These are phyloP conservation scores for Quambalaria eucalypti DNA, from an alignment of 1,284 basidiomycete genomes.

Conservation along the genomic window DNA sequence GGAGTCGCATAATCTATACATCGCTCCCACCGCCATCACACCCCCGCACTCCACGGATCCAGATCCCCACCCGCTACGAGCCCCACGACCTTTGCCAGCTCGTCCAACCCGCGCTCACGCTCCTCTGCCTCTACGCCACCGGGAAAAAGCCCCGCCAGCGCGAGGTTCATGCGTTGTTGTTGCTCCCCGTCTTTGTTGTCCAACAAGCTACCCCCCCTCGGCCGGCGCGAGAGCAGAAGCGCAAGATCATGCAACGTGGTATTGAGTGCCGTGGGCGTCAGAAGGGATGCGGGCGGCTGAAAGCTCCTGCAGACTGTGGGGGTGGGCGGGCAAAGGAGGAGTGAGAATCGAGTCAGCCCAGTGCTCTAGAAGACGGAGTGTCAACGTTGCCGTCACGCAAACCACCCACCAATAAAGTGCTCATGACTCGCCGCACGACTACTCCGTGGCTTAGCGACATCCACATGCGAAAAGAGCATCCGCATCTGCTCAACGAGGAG, in stretches of 20 bases:
- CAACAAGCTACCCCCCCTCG: no score
- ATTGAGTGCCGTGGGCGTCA: background rate
- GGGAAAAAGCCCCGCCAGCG: background rate
- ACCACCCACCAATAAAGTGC: slow-evolving; percentile 50
- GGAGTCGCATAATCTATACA: background rate
- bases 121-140: background rate
- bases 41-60: background rate
- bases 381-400: background rate
- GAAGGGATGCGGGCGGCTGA: background rate
- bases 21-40: background rate
- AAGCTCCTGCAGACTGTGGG: background rate
- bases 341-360: background rate
- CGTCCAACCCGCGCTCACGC: background rate
- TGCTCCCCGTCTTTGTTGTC: background rate
- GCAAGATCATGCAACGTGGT: background rate
- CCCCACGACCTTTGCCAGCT: background rate
- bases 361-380: background rate
- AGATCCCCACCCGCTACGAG: background rate
- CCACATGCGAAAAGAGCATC: slow-evolving; percentile 50
- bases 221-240: background rate
- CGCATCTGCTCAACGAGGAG: slow-evolving; percentile 30
- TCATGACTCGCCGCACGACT: slow-evolving; percentile 46
- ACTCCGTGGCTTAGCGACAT: slow-evolving; percentile 48
- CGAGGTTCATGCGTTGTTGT: no score
- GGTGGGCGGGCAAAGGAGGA: background rate